phyloP scores from a whole-genome alignment of 2,329 filamentous ascomycete genomes.

The Fusarium subtropicale region DNA sequence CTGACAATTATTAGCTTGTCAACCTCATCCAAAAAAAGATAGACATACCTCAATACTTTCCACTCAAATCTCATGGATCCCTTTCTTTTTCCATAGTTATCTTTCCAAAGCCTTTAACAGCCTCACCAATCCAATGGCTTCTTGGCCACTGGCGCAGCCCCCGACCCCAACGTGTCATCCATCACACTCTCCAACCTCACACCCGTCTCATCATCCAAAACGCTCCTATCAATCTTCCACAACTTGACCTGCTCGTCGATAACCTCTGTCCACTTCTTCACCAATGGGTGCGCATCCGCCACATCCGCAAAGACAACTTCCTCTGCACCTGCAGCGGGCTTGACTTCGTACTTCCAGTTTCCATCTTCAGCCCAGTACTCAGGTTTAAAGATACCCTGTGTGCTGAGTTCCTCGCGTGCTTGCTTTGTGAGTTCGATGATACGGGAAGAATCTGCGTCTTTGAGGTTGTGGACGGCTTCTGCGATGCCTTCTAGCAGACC shows the following conservation, averaged over 20 bases:
- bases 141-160: conserved; percentile 43
- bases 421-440: conserved; percentile 32
- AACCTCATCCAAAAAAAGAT: not conserved
- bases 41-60: conserved; percentile 10
- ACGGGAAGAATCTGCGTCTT: conserved; percentile 34
- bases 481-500: conserved; percentile 81
- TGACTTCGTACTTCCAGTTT: conserved; percentile 74
- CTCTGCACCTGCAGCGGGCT: conserved; percentile 49
- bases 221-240: conserved; percentile 52
- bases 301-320: conserved; percentile 70
- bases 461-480: conserved; percentile 56
- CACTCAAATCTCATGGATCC: too few relatives aligned
- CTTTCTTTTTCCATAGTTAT: not conserved
- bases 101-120: not conserved
- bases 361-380: conserved; percentile 78
- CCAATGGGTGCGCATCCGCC: conserved; percentile 74
- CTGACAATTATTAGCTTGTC: not conserved
- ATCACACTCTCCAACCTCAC: conserved; percentile 45
- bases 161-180: conserved; percentile 47
- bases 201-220: conserved; percentile 52
- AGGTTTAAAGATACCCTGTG: conserved; percentile 70
- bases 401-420: conserved; percentile 70
- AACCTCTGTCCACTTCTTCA: conserved; percentile 68
- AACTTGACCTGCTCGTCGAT: conserved; percentile 49
- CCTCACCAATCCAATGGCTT: conserved; percentile 56